Percentiles rank a stretch among this genome's conserved stretches.
phyloP scores from a whole-genome alignment of 495 filamentous ascomycete genomes.

The Aspergillus bertholletiae region DNA sequence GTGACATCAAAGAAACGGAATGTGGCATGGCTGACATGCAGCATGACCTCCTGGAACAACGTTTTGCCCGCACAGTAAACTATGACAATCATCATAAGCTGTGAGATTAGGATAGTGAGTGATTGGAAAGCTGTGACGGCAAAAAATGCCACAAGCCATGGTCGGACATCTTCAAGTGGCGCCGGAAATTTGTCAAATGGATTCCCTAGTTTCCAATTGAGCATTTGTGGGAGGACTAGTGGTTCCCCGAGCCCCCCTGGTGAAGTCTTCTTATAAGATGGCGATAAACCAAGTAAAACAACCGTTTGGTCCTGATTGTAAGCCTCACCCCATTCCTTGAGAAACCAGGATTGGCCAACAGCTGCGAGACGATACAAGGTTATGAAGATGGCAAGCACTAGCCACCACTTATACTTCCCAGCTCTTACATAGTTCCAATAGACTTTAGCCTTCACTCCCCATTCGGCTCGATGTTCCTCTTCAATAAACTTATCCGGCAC shows the following conservation, averaged over 20 bases:
- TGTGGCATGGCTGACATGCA: constrained; percentile 67
- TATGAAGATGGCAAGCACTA: constrained; percentile 53
- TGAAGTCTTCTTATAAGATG: not conserved
- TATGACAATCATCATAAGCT: constrained; percentile 63
- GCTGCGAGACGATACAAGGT: constrained; percentile 55
- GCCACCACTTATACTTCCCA: constrained; percentile 70
- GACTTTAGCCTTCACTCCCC: constrained; percentile 67
- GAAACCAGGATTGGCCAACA: constrained; percentile 69
- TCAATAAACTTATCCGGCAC: constrained; percentile 76
- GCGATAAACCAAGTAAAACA: constrained; percentile 9
- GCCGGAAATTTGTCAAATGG: constrained; percentile 58
- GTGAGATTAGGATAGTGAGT: constrained; percentile 48
- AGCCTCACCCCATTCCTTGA: constrained; percentile 81
- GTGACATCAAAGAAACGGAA: constrained; percentile 88
- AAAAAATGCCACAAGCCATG: constrained; percentile 70
- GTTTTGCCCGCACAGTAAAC: constrained; percentile 69
- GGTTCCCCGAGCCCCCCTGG: not conserved
- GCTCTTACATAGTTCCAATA: constrained; percentile 84
- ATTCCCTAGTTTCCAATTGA: constrained; percentile 22
- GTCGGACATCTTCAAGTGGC: constrained; percentile 62
- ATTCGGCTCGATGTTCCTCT: constrained; percentile 72
- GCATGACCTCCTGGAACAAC: constrained; percentile 66
- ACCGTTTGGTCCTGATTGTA: constrained; percentile 52
- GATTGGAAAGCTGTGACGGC: constrained; percentile 56
- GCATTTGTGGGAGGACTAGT: constrained; percentile 5